Conservation (phyloP, 495 filamentous ascomycete genomes). For the Parachaetomium inaequale region DNA sequence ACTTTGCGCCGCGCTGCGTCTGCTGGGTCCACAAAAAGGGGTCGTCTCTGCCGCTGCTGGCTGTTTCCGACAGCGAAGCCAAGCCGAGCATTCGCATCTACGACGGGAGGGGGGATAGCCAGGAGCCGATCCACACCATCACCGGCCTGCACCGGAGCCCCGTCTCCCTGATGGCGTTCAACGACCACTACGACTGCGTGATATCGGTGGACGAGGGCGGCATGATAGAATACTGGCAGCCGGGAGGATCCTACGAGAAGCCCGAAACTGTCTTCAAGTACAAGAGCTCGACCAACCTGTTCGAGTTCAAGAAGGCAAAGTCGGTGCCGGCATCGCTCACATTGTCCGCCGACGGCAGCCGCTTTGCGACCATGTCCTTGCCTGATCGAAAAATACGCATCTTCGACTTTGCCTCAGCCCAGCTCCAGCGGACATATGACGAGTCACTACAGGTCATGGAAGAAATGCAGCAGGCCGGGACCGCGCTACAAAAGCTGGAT, state of each 20-base stretch:
- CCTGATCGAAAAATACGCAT: constrained; percentile 89
- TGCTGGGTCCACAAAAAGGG: constrained; percentile 94
- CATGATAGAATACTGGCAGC: constrained; percentile 96
- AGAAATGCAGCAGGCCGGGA: constrained; percentile 93
- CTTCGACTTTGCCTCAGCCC: constrained; percentile 87
- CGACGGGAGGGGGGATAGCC: constrained; percentile 81
- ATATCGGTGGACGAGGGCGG: constrained; percentile 84
- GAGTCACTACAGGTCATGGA: constrained; percentile 82
- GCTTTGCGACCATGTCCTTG: constrained; percentile 87
- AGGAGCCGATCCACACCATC: constrained; percentile 68
- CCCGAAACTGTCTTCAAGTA: constrained; percentile 86
- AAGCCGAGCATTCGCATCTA: constrained; percentile 73
- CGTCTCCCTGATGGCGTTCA: constrained; percentile 82
- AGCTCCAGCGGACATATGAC: constrained; percentile 88
- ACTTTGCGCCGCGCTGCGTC: constrained; percentile 69
- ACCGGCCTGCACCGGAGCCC: constrained; percentile 70
- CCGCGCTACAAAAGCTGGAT: constrained; percentile 71
- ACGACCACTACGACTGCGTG: constrained; percentile 83
- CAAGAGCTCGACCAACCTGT: constrained; percentile 89
- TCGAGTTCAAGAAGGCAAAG: constrained; percentile 96
- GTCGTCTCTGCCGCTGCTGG: constrained; percentile 79
- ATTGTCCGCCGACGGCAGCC: constrained; percentile 76
- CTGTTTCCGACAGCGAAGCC: constrained; percentile 72
- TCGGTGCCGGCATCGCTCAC: constrained; percentile 80
- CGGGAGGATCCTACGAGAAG: constrained; percentile 77